These are phyloP conservation scores for Candolleomyces eurysporus DNA, from an alignment of 768 basidiomycete genomes.

Conservation along the genomic window DNA sequence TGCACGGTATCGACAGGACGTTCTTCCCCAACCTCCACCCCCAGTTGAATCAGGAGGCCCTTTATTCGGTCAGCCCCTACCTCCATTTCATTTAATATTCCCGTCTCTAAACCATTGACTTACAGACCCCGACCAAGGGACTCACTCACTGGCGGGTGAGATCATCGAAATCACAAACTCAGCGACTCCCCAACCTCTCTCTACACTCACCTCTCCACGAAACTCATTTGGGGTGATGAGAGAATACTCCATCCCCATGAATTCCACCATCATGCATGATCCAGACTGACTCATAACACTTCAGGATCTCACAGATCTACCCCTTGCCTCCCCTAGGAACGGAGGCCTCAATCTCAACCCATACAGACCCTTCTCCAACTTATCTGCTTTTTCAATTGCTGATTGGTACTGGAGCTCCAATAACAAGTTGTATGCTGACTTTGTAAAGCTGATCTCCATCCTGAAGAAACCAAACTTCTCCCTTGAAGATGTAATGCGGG, in stretches of 20 bases:
- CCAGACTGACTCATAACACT: background rate
- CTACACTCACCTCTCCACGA: background rate
- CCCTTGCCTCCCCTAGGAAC: background rate
- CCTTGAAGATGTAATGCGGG: background rate
- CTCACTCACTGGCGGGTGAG: background rate
- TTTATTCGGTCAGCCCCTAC: background rate
- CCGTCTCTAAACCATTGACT: too few relatives aligned
- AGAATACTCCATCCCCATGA: background rate
- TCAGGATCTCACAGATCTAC: background rate
- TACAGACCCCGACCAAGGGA: too few relatives aligned
- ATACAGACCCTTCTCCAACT: background rate
- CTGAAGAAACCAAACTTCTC: background rate
- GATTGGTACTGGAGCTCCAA: background rate
- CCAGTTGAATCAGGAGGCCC: background rate
- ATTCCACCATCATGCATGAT: background rate
- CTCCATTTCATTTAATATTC: too few relatives aligned
- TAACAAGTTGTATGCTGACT: background rate
- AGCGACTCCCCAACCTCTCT: background rate
- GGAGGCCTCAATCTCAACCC: background rate
- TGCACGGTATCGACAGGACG: background rate
- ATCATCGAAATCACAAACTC: background rate
- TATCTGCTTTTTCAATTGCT: too few relatives aligned
- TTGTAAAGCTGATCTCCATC: background rate
- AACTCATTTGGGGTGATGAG: background rate
- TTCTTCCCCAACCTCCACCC: background rate